Evolutionary conservation across 1,139 yeast genomes (phyloP), one percentile per base, ranked within the genome.

Genomic region (Hemisphaericaspora lyxosophila): DNA sequence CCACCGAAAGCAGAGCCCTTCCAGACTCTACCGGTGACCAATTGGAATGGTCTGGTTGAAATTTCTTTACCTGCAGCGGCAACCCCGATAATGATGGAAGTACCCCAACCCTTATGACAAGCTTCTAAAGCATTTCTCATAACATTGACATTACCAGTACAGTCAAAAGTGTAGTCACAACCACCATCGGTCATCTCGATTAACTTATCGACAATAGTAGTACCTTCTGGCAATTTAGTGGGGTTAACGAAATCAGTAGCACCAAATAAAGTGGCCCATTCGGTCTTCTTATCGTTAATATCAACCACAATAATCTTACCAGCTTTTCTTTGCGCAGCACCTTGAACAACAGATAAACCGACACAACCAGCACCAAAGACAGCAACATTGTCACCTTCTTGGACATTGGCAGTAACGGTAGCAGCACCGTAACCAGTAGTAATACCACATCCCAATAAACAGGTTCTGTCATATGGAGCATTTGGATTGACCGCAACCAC

Each of bases 371-470:
- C 95, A 62, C 98, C 98, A 57, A 94, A 92, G 34, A 92, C 87
- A 33, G 97, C 98, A 43, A 92, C 89, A 46, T 85, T 88, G 60
- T 92, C 97, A 52, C 97, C 97, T 61, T 80, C 75, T 62, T 85
- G 84, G 42, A 92, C 94, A 54, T 90, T 77, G 47, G 97, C 98
- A 39, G 96, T 87, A 68, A 87, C 85, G 51, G 87, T 78, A 39
- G 97, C 98, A 38, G 98, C 96, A 64, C 98, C 98, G 62, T 86
- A 88, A 48, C 98, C 98, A 38, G 98, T 92, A 45, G 98, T 92
- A 58, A 92, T 88, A 71, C 98, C 98, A 64, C 98, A 92, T 33
- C 98, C 98, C 53, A 94, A 78, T 63, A 92, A 70, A 73, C 97
- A 90, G 33, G 94, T 85, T 59, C 83, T 80, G 57, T 88, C 96